Base-by-base conservation (phyloP, 768 basidiomycete genomes). In the Floccularia luteovirens region DNA sequence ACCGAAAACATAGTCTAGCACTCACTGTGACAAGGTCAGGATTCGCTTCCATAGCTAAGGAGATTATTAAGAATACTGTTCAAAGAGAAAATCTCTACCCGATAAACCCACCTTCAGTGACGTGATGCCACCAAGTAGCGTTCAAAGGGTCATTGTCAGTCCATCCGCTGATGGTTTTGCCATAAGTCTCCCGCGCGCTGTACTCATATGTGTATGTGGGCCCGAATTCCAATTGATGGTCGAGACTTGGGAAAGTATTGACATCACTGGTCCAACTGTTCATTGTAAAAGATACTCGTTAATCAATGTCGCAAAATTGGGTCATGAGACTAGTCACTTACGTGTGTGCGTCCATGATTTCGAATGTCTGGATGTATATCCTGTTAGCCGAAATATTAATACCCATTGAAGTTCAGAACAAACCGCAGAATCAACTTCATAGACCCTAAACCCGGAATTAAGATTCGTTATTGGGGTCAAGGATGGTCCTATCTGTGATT, bases 101-200 rank as follows among this genome's bases (percentile, higher is more conserved):
- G 4, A 24, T 32, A 38, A 19, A 7, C 22, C 3, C 41, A 79
- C 82, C 71, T 60, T 86, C 82, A 8, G 85, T 87, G 30, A 88
- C 81, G 32, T 58, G 72, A 49, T 87, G 85, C 85, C 85, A 88
- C 79, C 81, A 88, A 7, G 86, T 87, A 4, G 82, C 82, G 44
- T 88, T 88, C 45, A 89, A 58, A 0, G 85, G 85, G 52, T 83
- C 83, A 40, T 67, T 63, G 2, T 61, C 54, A 20, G 67, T 63
- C 85, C 85, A 88, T 24, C 70, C 64, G 1, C 67, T 57, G 37
- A 81, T 70, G 39, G 59, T 73, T 25, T 50, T 52, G 24, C 82
- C 85, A 43, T 85, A 89, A 0, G 79, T 64, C 39, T 75, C 66
- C 31, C 85, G 77, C 19, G 84, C 79, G 50, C 63, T 79, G 53